Percentiles rank a stretch among this genome's conserved stretches.
These are phyloP conservation scores for Boletus fagicola DNA, from an alignment of 768 basidiomycete genomes.

Conservation along the genomic window DNA sequence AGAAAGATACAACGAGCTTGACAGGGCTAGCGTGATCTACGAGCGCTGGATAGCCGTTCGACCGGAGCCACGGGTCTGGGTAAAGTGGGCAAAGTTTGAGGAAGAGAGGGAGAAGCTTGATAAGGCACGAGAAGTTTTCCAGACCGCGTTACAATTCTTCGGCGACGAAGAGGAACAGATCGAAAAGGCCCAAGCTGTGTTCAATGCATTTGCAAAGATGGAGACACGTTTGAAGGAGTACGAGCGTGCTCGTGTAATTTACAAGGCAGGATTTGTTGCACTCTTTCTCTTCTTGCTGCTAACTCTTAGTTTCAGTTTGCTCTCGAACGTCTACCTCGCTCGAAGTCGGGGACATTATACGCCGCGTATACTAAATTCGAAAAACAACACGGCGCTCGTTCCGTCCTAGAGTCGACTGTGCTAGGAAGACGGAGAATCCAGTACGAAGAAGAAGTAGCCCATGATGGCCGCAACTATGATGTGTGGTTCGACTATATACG, in stretches of 20 bases:
- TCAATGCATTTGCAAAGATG: conserved; percentile 94
- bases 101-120: conserved; percentile 65
- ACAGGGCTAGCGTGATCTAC: conserved; percentile 89
- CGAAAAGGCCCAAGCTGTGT: conserved; percentile 88
- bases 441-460: conserved; percentile 92
- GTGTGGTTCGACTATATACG: conserved; percentile 97
- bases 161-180: conserved; percentile 87
- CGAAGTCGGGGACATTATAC: conserved; percentile 86
- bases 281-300: neutral
- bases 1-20: conserved; percentile 86
- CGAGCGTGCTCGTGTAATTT: conserved; percentile 94
- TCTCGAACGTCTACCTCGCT: conserved; percentile 86
- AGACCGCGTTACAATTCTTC: conserved; percentile 87
- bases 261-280: conserved; percentile 63
- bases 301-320: conserved; percentile 65
- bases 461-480: conserved; percentile 94
- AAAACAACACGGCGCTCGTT: conserved; percentile 92
- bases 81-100: conserved; percentile 86
- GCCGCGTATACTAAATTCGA: conserved; percentile 96
- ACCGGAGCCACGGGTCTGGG: conserved; percentile 79
- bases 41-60: conserved; percentile 82
- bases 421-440: conserved; percentile 97
- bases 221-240: conserved; percentile 95
- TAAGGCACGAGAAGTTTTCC: conserved; percentile 84
- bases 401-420: conserved; percentile 88